Base-by-base conservation (phyloP, 192 early-diverging fungal species). In the Coemansia sp. region DNA sequence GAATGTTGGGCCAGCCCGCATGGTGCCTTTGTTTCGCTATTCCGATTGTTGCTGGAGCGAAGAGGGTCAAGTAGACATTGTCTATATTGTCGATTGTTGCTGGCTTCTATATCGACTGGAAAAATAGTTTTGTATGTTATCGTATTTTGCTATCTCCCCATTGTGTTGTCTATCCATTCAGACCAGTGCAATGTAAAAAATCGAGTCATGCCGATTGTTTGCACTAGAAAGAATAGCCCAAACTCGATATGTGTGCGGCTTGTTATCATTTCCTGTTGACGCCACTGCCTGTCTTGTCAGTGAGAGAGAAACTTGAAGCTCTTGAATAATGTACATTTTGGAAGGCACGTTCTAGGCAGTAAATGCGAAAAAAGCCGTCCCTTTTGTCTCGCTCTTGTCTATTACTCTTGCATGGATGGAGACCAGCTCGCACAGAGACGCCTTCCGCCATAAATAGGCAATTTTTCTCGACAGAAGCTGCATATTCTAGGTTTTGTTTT, bases 181-280 rank as follows among this genome's bases (percentile, higher is more conserved):
- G 8, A 21, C 46, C 19, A 48, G 46, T n/a, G 42, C 42, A 51
- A 55, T 15, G 27, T 48, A 48, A 23, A 48, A 21, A 48, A 48
- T 48, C 46, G 19, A 48, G 19, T 45, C 42, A 45, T 12, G 5
- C 46, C 46, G 46, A 48, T 48, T 48, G 46, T 48, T 21, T 21
- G 46, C 46, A n/a, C 46, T 48, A 48, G 21, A 9, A 48, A 55
- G 12, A 25, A 55, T 55, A 1, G 51, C 12, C 27, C 51, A 3
- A 32, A 14, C 23, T 15, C 17, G 51, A 29, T 15, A 55, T 55
- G 15, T 55, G 27, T 55, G 51, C 51, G 51, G 51, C 51, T 29
- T 55, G 50, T 53, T 53, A 53, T 53, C 50, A 53, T 53, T 53
- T 53, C 50, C 44, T 45, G 44, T 45, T 45, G 25, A 53, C 50